Conservation (phyloP, 805 yeast species). For the Candida glaebosa region DNA sequence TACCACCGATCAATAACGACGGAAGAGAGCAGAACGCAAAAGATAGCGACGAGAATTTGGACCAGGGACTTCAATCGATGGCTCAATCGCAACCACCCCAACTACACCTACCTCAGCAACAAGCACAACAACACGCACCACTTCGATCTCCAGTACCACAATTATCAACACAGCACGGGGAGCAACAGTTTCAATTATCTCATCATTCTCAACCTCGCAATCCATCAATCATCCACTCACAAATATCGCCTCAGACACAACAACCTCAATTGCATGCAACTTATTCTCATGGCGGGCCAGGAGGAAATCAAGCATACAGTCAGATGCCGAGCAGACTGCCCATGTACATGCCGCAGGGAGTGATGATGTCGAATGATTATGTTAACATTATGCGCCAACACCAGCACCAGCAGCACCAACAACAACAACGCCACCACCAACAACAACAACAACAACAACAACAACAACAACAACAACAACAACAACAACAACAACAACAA, state of each 20-base stretch:
- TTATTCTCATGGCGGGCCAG: neutral
- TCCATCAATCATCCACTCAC: neutral
- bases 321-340: neutral
- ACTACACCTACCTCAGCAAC: constrained; percentile 5
- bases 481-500: constrained; percentile 2
- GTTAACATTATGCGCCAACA: neutral
- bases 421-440: constrained; percentile 4
- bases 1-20: constrained; percentile 8
- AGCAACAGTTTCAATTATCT: neutral
- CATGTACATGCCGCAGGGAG: neutral
- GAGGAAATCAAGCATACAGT: neutral
- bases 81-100: constrained; percentile 3
- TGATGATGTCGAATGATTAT: neutral
- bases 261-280: constrained; percentile 2
- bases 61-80: neutral
- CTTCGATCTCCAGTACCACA: neutral
- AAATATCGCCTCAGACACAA: neutral
- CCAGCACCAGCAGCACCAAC: constrained; percentile 6
- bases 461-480: constrained; percentile 4
- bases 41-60: neutral
- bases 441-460: constrained; percentile 4
- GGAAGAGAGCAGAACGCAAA: neutral
- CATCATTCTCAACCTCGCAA: neutral
- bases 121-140: neutral
- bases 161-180: neutral